phyloP scores from a whole-genome alignment of 2,329 filamentous ascomycete genomes.

The Cercospora beticola region DNA sequence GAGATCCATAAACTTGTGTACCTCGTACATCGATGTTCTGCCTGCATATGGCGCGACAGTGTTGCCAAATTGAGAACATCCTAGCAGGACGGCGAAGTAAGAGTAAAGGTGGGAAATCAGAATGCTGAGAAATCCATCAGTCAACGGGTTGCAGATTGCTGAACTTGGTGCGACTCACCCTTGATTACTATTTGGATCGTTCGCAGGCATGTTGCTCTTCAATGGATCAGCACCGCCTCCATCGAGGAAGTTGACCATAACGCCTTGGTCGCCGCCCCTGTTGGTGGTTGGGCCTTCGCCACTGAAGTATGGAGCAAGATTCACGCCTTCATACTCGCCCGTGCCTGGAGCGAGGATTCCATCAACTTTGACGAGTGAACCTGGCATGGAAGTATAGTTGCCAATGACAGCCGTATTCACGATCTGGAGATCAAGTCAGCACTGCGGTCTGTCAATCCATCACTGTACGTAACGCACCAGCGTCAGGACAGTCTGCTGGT shows the following conservation, averaged over 20 bases:
- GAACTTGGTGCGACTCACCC: slow-evolving; percentile 45
- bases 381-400: slow-evolving; percentile 22
- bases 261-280: slow-evolving; percentile 44
- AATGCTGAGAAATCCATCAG: slow-evolving; percentile 39
- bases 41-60: slow-evolving; percentile 54
- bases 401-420: slow-evolving; percentile 65
- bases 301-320: slow-evolving; percentile 60
- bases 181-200: slow-evolving; percentile 54
- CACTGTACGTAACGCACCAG: slow-evolving; percentile 31
- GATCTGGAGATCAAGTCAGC: slow-evolving; percentile 32
- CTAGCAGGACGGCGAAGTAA: slow-evolving; percentile 60
- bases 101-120: slow-evolving; percentile 63
- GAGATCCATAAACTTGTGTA: slow-evolving; percentile 60
- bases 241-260: slow-evolving; percentile 61
- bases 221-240: slow-evolving; percentile 59
- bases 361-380: slow-evolving; percentile 41
- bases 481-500: slow-evolving; percentile 57
- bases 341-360: slow-evolving; percentile 55
- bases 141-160: neutral
- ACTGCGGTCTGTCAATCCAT: neutral
- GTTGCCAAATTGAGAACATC: slow-evolving; percentile 54
- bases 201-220: slow-evolving; percentile 56
- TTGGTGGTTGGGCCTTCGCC: slow-evolving; percentile 57
- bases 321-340: slow-evolving; percentile 54
- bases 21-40: slow-evolving; percentile 51